phyloP scores from a whole-genome alignment of 306 rosid genomes.

The Oemleria cerasiformis region DNA sequence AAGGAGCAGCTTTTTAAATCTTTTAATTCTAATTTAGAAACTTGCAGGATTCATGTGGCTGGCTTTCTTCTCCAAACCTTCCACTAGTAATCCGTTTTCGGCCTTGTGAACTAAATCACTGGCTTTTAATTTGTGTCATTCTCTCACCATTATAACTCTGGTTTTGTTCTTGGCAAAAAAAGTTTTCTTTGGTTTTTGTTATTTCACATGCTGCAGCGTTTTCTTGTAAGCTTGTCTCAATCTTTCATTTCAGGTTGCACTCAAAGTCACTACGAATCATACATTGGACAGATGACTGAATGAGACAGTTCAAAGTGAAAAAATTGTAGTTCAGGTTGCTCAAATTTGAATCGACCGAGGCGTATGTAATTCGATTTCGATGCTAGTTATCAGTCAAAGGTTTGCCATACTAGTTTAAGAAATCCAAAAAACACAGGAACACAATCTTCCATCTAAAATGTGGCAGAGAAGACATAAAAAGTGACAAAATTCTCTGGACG shows the following conservation, averaged over 20 bases:
- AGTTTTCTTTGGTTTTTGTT: no score
- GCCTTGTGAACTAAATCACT: background rate
- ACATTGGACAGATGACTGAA: background rate
- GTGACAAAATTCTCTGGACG: background rate
- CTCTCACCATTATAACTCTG: background rate
- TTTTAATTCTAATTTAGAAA: background rate
- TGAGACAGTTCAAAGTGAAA: background rate
- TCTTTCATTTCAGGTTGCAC: background rate
- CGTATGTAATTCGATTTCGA: background rate
- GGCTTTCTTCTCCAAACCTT: background rate
- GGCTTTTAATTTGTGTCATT: background rate
- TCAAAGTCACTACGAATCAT: background rate
- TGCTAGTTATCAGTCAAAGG: background rate
- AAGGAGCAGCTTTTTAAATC: background rate
- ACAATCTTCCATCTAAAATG: conserved; percentile 4
- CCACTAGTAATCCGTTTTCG: background rate
- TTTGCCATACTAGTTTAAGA: background rate
- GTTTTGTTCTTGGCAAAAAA: no score
- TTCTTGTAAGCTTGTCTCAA: background rate
- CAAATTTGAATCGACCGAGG: background rate
- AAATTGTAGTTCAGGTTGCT: background rate
- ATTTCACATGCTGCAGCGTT: no score
- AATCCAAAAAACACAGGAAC: background rate
- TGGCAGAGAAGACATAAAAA: background rate
- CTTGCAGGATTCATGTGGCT: background rate